Evolutionary conservation across 495 filamentous ascomycete genomes (phyloP).

Genomic region (Lasiosphaeria miniovina): DNA sequence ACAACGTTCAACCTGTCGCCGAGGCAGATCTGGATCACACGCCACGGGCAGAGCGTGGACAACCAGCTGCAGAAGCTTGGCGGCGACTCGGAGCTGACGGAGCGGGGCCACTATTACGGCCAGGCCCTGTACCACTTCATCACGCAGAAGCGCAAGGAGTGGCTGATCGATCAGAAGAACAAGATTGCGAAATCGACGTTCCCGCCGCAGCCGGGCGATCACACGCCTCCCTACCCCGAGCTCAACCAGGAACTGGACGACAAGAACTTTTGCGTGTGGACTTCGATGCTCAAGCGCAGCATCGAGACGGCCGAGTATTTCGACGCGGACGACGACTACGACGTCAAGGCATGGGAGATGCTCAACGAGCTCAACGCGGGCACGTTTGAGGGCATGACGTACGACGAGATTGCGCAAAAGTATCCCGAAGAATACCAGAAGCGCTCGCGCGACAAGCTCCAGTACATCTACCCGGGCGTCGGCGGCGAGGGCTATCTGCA

Average conservation of each 20-base stretch:
- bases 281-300: slow-evolving; percentile 88
- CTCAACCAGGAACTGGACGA: slow-evolving; percentile 59
- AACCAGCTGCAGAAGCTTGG: slow-evolving; percentile 79
- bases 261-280: slow-evolving; percentile 98
- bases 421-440: slow-evolving; percentile 74
- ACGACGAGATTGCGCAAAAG: slow-evolving; percentile 74
- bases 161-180: slow-evolving; percentile 72
- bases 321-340: slow-evolving; percentile 89
- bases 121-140: slow-evolving; percentile 73
- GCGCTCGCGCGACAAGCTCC: slow-evolving; percentile 77
- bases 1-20: slow-evolving; percentile 95
- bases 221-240: slow-evolving; percentile 91
- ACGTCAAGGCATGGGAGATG: slow-evolving; percentile 97
- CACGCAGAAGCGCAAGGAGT: slow-evolving; percentile 66
- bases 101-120: slow-evolving; percentile 70
- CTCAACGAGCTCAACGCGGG: slow-evolving; percentile 94
- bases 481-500: slow-evolving; percentile 96
- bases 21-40: slow-evolving; percentile 95
- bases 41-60: slow-evolving; percentile 83
- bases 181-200: slow-evolving; percentile 68
- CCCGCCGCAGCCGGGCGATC: slow-evolving; percentile 82
- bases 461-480: slow-evolving; percentile 90
- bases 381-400: slow-evolving; percentile 89
- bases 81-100: slow-evolving; percentile 77
- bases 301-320: slow-evolving; percentile 83